Conservation (phyloP, 2,329 filamentous ascomycete species). For the Penicillium sp. region DNA sequence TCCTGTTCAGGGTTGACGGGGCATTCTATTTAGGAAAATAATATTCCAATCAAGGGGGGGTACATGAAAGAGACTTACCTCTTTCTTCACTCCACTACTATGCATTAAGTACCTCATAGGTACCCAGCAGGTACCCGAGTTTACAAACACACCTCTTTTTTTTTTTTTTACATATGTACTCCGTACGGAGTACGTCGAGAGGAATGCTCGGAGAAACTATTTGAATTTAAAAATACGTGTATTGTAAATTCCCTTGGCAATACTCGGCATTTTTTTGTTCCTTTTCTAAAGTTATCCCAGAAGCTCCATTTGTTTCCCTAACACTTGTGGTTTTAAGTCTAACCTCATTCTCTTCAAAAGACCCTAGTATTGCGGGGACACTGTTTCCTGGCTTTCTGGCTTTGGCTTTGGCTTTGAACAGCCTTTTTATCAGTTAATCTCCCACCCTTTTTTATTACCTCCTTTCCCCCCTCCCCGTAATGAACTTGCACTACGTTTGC, state of each 20-base stretch:
- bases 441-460: not conserved
- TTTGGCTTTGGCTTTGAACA: not conserved
- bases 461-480: slow-evolving; percentile 3
- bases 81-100: not conserved
- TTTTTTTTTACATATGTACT: not conserved
- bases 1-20: slow-evolving; percentile 10
- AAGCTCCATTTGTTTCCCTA: not conserved
- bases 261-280: not conserved
- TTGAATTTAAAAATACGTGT: not conserved
- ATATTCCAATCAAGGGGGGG: slow-evolving; percentile 7
- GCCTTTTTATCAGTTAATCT: slow-evolving; percentile 6
- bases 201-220: slow-evolving; percentile 15
- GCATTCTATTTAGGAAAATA: slow-evolving; percentile 8
- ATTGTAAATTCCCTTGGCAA: not conserved
- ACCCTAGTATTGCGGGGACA: slow-evolving; percentile 23
- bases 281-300: not conserved
- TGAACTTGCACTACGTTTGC: slow-evolving; percentile 27
- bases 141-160: not conserved
- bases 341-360: not conserved
- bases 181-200: not conserved
- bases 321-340: not conserved
- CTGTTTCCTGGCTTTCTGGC: slow-evolving; percentile 4
- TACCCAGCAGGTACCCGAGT: slow-evolving; percentile 13
- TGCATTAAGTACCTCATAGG: slow-evolving; percentile 10
- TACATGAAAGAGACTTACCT: not conserved